A percentile compares a stretch with the other conserved stretches of the same genome.
Evolutionary conservation across 305 asterid species (phyloP).

Genomic region (Solanum aculeatissimum): DNA sequence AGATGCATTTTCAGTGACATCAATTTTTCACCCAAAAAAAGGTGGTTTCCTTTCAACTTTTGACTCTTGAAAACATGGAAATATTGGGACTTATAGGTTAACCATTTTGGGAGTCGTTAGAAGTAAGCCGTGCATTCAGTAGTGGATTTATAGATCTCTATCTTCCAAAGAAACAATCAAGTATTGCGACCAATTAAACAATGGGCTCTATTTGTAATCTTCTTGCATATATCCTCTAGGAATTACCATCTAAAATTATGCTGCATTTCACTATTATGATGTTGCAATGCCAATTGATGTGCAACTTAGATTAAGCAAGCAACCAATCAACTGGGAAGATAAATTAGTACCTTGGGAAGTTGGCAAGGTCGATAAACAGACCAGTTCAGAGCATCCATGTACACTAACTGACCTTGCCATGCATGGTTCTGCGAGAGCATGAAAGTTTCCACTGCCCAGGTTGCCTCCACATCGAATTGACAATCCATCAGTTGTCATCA

Average conservation of each 20-base stretch:
- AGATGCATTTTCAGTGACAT: neutral
- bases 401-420: conserved; percentile 83
- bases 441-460: conserved; percentile 34
- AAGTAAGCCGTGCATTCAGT: neutral
- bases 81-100: neutral
- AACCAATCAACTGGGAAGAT: neutral
- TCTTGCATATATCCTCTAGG: neutral
- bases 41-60: neutral
- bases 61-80: neutral
- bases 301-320: neutral
- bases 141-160: neutral
- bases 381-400: conserved; percentile 77
- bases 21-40: neutral
- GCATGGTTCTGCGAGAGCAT: conserved; percentile 47
- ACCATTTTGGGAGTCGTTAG: neutral
- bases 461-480: conserved; percentile 29
- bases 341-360: conserved; percentile 31
- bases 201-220: neutral
- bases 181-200: neutral
- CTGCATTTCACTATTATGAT: neutral
- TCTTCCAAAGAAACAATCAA: neutral
- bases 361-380: conserved; percentile 42
- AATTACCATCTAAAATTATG: neutral
- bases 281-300: neutral
- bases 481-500: conserved; percentile 45